Percentiles rank a stretch among this genome's conserved stretches.
These are phyloP conservation scores for Simmondsia chinensis DNA, from an alignment of 148 eudicot species.

Conservation along the genomic window DNA sequence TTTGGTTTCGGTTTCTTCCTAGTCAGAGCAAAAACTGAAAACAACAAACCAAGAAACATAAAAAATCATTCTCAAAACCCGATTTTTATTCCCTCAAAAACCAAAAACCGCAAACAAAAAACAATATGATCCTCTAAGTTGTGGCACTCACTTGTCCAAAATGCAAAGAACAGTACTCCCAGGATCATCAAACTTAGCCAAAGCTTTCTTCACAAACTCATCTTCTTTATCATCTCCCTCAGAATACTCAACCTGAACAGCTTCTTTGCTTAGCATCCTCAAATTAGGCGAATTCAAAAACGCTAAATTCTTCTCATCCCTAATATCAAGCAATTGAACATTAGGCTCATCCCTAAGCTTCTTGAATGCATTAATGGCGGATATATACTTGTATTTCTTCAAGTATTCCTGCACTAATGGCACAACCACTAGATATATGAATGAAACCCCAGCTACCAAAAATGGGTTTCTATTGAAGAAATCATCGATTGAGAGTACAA, in stretches of 20 bases:
- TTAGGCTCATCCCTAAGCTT: constrained; percentile 59
- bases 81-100: no score
- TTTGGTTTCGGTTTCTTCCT: no score
- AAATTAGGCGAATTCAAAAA: constrained; percentile 66
- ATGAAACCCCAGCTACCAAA: constrained; percentile 64
- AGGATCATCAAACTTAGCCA: constrained; percentile 45
- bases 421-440: constrained; percentile 64
- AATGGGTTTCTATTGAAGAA: constrained; percentile 67
- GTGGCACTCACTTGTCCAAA: constrained; percentile 78
- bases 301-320: constrained; percentile 56
- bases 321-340: constrained; percentile 71
- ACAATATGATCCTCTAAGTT: no score
- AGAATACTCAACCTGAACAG: constrained; percentile 38
- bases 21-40: no score
- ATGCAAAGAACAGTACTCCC: constrained; percentile 51
- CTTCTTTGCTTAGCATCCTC: constrained; percentile 48
- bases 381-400: constrained; percentile 48
- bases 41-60: no score
- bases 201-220: constrained; percentile 52
- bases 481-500: constrained; percentile 54
- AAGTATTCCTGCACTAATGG: constrained; percentile 57
- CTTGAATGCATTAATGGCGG: constrained; percentile 64
- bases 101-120: no score
- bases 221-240: constrained; percentile 74
- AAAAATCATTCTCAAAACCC: no score